Base-by-base conservation (phyloP, 176 grass and related monocot genomes). In the Poa pratensis region DNA sequence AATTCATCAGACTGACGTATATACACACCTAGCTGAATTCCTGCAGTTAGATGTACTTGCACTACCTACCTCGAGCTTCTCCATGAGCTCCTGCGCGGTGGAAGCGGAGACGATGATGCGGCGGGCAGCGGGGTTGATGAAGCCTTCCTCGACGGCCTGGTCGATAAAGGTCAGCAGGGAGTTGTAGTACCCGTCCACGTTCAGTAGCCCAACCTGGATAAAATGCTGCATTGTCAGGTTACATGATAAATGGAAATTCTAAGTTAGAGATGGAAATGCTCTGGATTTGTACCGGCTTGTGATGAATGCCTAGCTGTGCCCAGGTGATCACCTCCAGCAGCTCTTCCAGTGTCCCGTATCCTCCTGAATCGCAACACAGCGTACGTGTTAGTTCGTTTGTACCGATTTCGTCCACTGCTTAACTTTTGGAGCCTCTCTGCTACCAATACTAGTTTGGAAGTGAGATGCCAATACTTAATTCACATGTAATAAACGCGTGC, bases 151-250 rank as follows among this genome's bases (percentile, higher is more conserved):
- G 18, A 94, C 89, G 30, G 89, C 92, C 58, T 91, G 82, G 61
- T 94, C 89, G 27, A 94, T 86, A 79, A 94, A 94, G 9, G 86
- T 72, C 0, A 94, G 86, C 40, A 94, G 79, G 53, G 89, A 89
- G 83, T 91, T 65, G 74, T 94, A 91, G 89, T 94, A 94, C 5
- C 92, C 92, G 66, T 94, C 92, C 42, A 94, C 86, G 9, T 94
- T 94, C 83, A 94, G 85, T 60, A 94, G 78, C 1, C 92, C 92
- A 17, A 94, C 89, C 92, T 93, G 77, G 83, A 60, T 30, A 30
- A 30, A 30, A 30, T 30, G 30, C 30, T 30, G 30, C 30, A 30
- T 30, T 30, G 30, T 30, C 30, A 30, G 30, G 30, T 30, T 30
- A 30, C 30, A 30, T 30, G 30, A 30, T 30, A 30, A 30, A 30